These are phyloP conservation scores for Fraxinus floribunda DNA, from an alignment of 305 asterid genomes.

Conservation along the genomic window DNA sequence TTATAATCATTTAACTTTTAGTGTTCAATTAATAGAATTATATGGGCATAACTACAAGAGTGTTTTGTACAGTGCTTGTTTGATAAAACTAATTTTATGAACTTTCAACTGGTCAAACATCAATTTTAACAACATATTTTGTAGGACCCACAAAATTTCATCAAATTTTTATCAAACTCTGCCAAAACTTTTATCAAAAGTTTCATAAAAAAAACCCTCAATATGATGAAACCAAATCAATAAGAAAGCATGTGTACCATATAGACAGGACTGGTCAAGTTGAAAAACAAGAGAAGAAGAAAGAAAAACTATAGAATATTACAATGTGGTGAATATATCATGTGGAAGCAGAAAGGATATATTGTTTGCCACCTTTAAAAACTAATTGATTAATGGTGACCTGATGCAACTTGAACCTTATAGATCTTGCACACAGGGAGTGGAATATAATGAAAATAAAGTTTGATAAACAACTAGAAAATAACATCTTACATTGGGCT, in stretches of 20 bases:
- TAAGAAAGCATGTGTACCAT: neutral
- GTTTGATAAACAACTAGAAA: slow-evolving; percentile 18
- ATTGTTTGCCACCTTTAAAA: neutral
- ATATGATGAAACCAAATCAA: neutral
- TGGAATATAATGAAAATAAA: neutral
- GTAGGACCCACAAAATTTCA: neutral
- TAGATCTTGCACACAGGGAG: slow-evolving; percentile 7
- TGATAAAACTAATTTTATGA: neutral
- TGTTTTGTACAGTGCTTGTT: neutral
- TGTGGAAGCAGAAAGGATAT: neutral
- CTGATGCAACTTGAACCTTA: slow-evolving; percentile 21
- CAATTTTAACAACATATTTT: neutral
- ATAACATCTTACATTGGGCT: slow-evolving; percentile 74
- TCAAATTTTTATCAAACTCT: neutral
- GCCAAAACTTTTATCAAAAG: neutral
- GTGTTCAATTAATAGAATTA: neutral
- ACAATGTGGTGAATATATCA: neutral
- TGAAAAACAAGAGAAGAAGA: neutral
- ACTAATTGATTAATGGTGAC: neutral
- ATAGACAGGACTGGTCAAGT: neutral
- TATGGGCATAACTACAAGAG: neutral
- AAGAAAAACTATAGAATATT: neutral
- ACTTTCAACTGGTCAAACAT: neutral
- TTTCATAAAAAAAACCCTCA: neutral
- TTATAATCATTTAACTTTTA: neutral